Base-by-base conservation (phyloP, 345 rosid species). In the Salix caprea region DNA sequence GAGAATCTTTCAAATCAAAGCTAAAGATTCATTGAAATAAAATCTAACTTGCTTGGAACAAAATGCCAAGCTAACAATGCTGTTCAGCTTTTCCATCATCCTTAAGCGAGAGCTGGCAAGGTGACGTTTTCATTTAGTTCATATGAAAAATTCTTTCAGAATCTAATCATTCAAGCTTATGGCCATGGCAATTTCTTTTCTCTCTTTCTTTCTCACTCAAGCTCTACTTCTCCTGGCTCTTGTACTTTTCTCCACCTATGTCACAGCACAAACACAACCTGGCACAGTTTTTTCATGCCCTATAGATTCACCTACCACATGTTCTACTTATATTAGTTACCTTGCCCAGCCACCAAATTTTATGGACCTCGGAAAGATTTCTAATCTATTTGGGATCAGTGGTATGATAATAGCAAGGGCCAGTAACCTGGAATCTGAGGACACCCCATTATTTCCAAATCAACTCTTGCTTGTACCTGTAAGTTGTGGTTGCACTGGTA, bases 401-500 rank as follows among this genome's bases (percentile, higher is more conserved):
- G 81, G 77, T 42, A 42, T 48, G 26, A 50, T 42, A 6, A 83
- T 89, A 69, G 81, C 86, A 32, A 78, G 74, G 74, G 84, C 90
- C 13, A 89, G 88, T 77, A 89, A 87, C 86, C 76, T 89, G 44
- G 67, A n/a, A 2, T 87, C 86, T 24, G 91, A 85, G 67, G 86
- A 89, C 64, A 4, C 21, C 50, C 70, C 19, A 28, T 69, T 91
- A 66, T 16, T 82, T 65, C 90, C 87, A 6, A 82, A 85, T 62
- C 92, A 89, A 77, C 85, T 88, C 32, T 76, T 88, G 79, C 81
- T 91, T 46, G 87, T 89, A n/a, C 91, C 95, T 65, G 42, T 87
- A 72, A 30, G 10, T 36, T 91, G 91, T 76, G 80, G 85, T 65
- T 89, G 91, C 84, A 81, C 80, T 26, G 83, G 88, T 18, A 85